A percentile compares a stretch with the other conserved stretches of the same genome.
Evolutionary conservation across 805 yeast genomes (phyloP).

Genomic region (Candida ascalaphidarum): DNA sequence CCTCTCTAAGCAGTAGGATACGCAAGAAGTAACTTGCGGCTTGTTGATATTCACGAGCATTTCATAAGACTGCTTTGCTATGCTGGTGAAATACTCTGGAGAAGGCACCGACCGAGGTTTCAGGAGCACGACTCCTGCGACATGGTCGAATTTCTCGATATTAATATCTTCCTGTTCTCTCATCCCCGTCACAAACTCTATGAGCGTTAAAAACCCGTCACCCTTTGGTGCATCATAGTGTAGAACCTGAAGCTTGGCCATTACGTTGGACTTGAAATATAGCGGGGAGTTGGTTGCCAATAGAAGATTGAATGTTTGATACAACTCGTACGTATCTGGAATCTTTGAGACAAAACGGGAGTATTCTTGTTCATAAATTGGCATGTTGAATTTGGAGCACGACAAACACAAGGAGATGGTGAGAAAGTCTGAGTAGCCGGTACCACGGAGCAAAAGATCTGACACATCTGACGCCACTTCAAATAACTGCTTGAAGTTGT

Average conservation of each 20-base stretch:
- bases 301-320: conserved; percentile 50
- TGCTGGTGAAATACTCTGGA: conserved; percentile 42
- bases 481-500: conserved; percentile 25
- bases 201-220: conserved; percentile 65
- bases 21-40: conserved; percentile 50
- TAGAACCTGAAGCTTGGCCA: conserved; percentile 42
- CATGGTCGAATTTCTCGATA: conserved; percentile 56
- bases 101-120: conserved; percentile 49
- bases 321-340: conserved; percentile 63
- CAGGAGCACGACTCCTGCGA: conserved; percentile 54
- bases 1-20: conserved; percentile 44
- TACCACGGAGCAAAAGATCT: conserved; percentile 51
- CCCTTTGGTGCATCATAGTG: conserved; percentile 42
- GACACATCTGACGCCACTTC: conserved; percentile 38
- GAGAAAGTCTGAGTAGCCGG: conserved; percentile 56
- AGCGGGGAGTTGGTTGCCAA: conserved; percentile 40
- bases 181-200: conserved; percentile 72
- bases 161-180: conserved; percentile 66
- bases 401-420: conserved; percentile 39
- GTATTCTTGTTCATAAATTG: conserved; percentile 12
- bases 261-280: conserved; percentile 38
- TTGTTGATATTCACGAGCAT: conserved; percentile 51
- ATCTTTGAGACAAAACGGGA: conserved; percentile 25
- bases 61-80: conserved; percentile 58
- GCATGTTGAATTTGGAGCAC: conserved; percentile 27